phyloP scores from a whole-genome alignment of 164 flowering plant genomes.

The Macadamia integrifolia region DNA sequence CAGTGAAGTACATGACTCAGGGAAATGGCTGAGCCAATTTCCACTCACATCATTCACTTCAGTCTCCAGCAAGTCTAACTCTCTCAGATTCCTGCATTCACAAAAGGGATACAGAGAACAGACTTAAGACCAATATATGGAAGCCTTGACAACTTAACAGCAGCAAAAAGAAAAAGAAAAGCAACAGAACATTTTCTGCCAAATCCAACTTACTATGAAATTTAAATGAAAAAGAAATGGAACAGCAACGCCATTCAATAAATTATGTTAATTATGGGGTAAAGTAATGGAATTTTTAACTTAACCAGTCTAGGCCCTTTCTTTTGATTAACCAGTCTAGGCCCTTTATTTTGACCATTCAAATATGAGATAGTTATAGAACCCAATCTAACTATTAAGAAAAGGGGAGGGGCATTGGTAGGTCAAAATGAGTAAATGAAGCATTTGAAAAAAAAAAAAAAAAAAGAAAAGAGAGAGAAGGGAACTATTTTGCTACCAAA shows the following conservation, averaged over 20 bases:
- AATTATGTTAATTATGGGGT: not conserved
- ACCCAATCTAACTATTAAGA: not conserved
- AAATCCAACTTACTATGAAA: not conserved
- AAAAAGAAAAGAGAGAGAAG: too few species aligned
- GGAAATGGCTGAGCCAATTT: conserved; percentile 80
- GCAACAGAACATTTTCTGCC: not conserved
- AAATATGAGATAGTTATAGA: too few species aligned
- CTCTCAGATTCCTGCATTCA: conserved; percentile 59
- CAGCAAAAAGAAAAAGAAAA: too few species aligned
- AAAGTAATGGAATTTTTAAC: not conserved
- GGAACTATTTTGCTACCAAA: too few species aligned
- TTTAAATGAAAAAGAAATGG: too few species aligned
- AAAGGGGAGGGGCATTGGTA: not conserved
- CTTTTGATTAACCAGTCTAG: too few species aligned
- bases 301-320: too few species aligned
- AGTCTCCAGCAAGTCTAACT: conserved; percentile 76
- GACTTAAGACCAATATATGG: not conserved
- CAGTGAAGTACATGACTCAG: conserved; percentile 67
- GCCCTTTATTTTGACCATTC: not conserved
- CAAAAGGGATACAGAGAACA: conserved; percentile 1
- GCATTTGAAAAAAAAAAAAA: too few species aligned
- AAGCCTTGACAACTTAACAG: not conserved
- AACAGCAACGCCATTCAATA: not conserved
- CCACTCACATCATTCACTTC: conserved; percentile 83
- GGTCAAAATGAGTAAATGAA: too few species aligned